Evolutionary conservation across 1,284 basidiomycete species (phyloP).

Genomic region (Ganoderma resinaceum): DNA sequence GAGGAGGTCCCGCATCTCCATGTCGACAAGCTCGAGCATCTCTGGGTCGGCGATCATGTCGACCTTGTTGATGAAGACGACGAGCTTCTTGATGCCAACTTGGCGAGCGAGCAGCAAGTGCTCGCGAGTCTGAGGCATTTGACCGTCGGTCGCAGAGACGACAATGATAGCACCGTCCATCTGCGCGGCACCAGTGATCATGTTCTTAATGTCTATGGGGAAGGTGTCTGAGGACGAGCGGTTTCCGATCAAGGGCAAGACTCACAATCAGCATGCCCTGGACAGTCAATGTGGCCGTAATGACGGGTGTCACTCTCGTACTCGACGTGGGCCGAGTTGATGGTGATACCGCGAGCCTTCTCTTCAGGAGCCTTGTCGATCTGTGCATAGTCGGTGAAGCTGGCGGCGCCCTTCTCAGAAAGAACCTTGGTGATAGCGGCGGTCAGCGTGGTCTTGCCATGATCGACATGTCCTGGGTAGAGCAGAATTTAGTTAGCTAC

Average conservation of each 20-base stretch:
- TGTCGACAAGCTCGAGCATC: constrained; percentile 99
- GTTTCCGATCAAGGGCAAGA: constrained; percentile 17
- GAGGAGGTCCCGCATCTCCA: constrained; percentile 99
- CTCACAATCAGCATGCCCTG: constrained; percentile 91
- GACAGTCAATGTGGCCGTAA: constrained; percentile 99
- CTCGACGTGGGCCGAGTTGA: constrained; percentile 95
- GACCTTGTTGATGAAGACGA: constrained; percentile 99
- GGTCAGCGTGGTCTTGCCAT: constrained; percentile 96
- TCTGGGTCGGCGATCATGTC: constrained; percentile 97
- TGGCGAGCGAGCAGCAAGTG: constrained; percentile 97
- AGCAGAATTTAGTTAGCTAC: background rate
- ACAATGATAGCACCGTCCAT: constrained; percentile 99
- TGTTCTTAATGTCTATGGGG: constrained; percentile 88
- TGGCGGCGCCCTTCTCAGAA: constrained; percentile 82
- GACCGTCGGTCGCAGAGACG: constrained; percentile 98
- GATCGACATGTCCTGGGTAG: constrained; percentile 86
- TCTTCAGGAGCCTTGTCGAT: constrained; percentile 99
- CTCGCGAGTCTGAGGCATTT: constrained; percentile 99
- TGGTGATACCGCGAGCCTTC: constrained; percentile 99
- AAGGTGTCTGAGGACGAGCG: constrained; percentile 10
- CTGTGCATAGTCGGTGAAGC: constrained; percentile 96
- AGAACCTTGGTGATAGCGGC: constrained; percentile 99
- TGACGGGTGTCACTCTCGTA: constrained; percentile 94
- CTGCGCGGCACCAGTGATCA: constrained; percentile 99
- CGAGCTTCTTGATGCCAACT: constrained; percentile 97